A percentile compares a stretch with the other conserved stretches of the same genome.
phyloP scores from a whole-genome alignment of 2,329 filamentous ascomycete species.

The Calonectria honghensis region DNA sequence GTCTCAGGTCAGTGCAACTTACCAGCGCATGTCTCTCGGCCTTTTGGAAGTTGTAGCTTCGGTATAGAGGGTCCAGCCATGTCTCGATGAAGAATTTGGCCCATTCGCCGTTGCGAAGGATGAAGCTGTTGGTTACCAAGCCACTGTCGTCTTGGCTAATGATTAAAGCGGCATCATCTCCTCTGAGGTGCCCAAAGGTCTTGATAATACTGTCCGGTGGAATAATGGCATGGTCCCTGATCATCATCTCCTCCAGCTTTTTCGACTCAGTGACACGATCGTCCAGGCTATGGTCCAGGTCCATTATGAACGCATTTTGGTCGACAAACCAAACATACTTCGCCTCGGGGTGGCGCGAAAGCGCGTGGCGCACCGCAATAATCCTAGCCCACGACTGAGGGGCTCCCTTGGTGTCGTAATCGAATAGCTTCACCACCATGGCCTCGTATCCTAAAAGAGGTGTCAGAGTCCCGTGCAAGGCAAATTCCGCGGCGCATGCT shows the following conservation, averaged over 20 bases:
- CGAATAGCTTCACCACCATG: conserved; percentile 85
- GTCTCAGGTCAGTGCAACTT: conserved; percentile 56
- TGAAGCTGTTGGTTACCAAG: conserved; percentile 83
- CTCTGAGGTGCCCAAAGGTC: conserved; percentile 89
- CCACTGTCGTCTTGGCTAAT: conserved; percentile 90
- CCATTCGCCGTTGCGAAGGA: conserved; percentile 91
- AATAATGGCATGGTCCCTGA: conserved; percentile 89
- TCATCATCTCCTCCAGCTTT: conserved; percentile 85
- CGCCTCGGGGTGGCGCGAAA: conserved; percentile 85
- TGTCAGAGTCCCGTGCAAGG: conserved; percentile 33
- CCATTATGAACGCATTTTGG: conserved; percentile 91
- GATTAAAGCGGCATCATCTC: conserved; percentile 86
- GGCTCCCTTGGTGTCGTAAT: conserved; percentile 81
- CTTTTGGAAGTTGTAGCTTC: conserved; percentile 97
- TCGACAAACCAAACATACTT: conserved; percentile 93
- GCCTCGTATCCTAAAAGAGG: conserved; percentile 83
- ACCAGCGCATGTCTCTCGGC: conserved; percentile 94
- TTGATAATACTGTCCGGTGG: conserved; percentile 98
- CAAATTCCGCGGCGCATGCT: conserved; percentile 49
- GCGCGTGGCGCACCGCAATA: conserved; percentile 90
- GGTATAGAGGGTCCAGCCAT: conserved; percentile 96
- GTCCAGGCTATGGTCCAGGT: conserved; percentile 81
- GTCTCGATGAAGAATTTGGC: conserved; percentile 93
- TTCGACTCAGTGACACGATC: conserved; percentile 80
- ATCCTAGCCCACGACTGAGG: conserved; percentile 84